phyloP scores from a whole-genome alignment of 768 basidiomycete genomes.

The Leccinum subgranulosum region DNA sequence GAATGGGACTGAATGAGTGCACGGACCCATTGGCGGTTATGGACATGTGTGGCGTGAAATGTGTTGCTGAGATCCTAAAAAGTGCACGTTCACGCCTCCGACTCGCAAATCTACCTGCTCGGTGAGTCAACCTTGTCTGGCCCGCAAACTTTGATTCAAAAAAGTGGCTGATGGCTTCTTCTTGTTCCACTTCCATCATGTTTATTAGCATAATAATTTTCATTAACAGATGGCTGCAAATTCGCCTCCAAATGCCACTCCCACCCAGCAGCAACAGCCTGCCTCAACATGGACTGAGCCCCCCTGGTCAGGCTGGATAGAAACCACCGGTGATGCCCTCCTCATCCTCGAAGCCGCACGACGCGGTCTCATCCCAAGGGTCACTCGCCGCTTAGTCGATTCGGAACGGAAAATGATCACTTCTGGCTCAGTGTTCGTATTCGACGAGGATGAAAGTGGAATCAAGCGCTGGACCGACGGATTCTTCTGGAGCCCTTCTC shows the following conservation, averaged over 20 bases:
- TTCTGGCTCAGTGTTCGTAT: conserved; percentile 93
- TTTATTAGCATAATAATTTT: neutral
- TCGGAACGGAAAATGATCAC: conserved; percentile 91
- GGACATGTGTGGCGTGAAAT: conserved; percentile 33
- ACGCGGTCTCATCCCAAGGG: conserved; percentile 84
- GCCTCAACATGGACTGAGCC: conserved; percentile 74
- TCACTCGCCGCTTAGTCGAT: conserved; percentile 89
- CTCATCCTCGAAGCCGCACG: conserved; percentile 94
- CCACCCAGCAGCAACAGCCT: conserved; percentile 27
- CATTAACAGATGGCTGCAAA: conserved; percentile 27
- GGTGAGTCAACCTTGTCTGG: conserved; percentile 70
- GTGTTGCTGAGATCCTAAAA: conserved; percentile 24
- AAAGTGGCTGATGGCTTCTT: conserved; percentile 17
- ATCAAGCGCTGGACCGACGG: conserved; percentile 99
- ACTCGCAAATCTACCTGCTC: conserved; percentile 60
- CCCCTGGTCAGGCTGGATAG: conserved; percentile 93
- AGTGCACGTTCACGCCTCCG: conserved; percentile 43
- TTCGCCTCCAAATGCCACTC: conserved; percentile 15
- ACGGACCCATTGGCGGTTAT: conserved; percentile 31
- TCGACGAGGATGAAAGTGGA: conserved; percentile 95
- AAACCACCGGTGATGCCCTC: conserved; percentile 93
- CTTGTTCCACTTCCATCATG: conserved; percentile 17
- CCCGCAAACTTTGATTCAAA: conserved; percentile 41
- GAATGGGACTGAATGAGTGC: conserved; percentile 9
- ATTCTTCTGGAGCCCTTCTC: conserved; percentile 91